Base-by-base conservation (phyloP, 2,329 filamentous ascomycete genomes). In the Ceratocystis destructans region DNA sequence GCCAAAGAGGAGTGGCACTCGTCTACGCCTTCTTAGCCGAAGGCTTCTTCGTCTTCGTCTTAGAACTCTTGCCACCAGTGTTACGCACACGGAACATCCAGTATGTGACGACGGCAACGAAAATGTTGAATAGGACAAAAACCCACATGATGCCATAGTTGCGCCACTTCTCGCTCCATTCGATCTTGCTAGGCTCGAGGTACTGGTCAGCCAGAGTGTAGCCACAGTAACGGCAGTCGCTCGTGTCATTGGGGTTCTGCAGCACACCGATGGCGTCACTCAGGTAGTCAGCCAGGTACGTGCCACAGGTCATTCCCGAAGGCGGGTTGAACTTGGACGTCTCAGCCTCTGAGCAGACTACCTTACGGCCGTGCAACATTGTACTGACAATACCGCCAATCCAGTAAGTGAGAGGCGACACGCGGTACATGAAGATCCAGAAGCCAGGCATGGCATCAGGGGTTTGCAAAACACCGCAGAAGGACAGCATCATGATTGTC, bases 391-490 rank as follows among this genome's bases (percentile, higher is more conserved):
- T 86, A 10, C 84, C 87, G 1, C 80, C 79, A 67, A 90, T 83
- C 79, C 80, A 83, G 74, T 89, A 89, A 0, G 84, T 88, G 68
- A 88, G 85, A 0, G 85, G 86, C 0, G 81, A 84, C 10, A 84
- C 78, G 31, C 83, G 80, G 74, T 89, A 88, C 87, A 90, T 90
- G 76, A 89, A 90, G 68, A 84, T 83, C 87, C 87, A 91, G 77
- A 90, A 90, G 0, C 83, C 79, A 0, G 87, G 87, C 1, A 90
- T 77, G 0, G 79, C 78, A 2, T 71, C 68, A 0, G 85, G 82
- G 0, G 79, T 74, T 68, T 86, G 83, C 65, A 90, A 75, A 2
- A 89, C 86, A 72, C 86, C 80, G 71, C 81, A 83, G 77, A 87
- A 87, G 66, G 83, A 78, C 46, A 84, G 75, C 69, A 78, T 81